Conservation (phyloP, 139 green algal species). For the Zygnema circumcarinatum region DNA sequence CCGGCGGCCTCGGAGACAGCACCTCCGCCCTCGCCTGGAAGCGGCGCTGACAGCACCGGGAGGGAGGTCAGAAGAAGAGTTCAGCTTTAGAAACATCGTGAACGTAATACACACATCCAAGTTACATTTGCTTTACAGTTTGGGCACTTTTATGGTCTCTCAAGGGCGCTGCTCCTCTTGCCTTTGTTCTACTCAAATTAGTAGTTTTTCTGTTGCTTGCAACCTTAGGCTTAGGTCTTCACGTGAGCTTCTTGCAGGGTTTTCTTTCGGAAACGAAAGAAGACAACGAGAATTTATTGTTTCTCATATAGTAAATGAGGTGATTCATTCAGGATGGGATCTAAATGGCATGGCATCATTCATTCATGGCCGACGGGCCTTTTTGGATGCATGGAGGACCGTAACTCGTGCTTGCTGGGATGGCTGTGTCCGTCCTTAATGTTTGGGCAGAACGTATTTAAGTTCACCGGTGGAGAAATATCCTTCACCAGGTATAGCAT, state of each 20-base stretch:
- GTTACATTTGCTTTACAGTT: background rate
- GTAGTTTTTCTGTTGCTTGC: no score
- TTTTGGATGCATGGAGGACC: background rate
- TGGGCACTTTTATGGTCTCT: background rate
- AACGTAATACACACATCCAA: background rate
- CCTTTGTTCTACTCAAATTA: no score
- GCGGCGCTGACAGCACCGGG: no score
- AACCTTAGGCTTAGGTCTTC: no score
- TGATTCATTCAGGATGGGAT: background rate
- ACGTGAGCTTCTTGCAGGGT: background rate
- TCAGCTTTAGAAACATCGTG: background rate
- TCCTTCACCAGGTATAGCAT: background rate
- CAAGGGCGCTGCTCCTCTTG: background rate
- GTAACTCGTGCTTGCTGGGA: background rate
- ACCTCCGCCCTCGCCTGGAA: no score
- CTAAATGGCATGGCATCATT: background rate
- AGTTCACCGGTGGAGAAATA: background rate
- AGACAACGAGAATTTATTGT: background rate
- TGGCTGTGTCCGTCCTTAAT: background rate
- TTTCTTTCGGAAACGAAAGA: background rate
- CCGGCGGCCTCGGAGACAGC: no score
- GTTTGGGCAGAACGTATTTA: constrained; percentile 5
- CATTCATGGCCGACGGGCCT: background rate
- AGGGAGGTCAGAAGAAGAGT: no score
- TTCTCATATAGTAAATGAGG: background rate